These are phyloP conservation scores for Pichia paraexigua DNA, from an alignment of 805 yeast genomes.

Conservation along the genomic window DNA sequence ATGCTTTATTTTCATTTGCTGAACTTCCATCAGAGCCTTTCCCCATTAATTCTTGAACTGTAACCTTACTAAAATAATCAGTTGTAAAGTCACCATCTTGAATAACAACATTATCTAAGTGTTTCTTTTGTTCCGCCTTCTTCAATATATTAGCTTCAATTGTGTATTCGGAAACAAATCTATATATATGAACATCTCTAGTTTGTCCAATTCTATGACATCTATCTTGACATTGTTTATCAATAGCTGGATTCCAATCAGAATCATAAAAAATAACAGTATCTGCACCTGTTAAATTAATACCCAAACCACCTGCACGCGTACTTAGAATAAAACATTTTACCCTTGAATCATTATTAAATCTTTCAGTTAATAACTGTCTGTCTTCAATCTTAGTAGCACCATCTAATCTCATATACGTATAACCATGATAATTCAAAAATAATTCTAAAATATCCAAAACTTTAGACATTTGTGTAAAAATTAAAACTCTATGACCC, in stretches of 20 bases:
- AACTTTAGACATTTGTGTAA: conserved; percentile 97
- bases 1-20: conserved; percentile 38
- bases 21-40: conserved; percentile 28
- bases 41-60: conserved; percentile 80
- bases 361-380: conserved; percentile 86
- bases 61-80: conserved; percentile 82
- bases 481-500: conserved; percentile 91
- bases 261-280: conserved; percentile 97
- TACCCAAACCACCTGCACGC: conserved; percentile 97
- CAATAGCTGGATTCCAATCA: conserved; percentile 99
- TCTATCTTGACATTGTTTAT: conserved; percentile 97
- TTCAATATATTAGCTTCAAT: conserved; percentile 90
- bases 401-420: conserved; percentile 94
- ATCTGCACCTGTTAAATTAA: conserved; percentile 96
- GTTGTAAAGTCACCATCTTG: conserved; percentile 98
- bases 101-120: conserved; percentile 87
- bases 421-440: conserved; percentile 86
- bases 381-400: conserved; percentile 97
- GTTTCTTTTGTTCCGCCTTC: conserved; percentile 91
- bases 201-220: conserved; percentile 99
- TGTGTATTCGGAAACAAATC: conserved; percentile 93
- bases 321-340: conserved; percentile 91
- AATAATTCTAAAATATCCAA: conserved; percentile 90
- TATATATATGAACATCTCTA: conserved; percentile 92
- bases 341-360: conserved; percentile 76